A percentile compares a stretch with the other conserved stretches of the same genome.
These are phyloP conservation scores for Phaseolus coccineus DNA, from an alignment of 331 rosid genomes.

Conservation along the genomic window DNA sequence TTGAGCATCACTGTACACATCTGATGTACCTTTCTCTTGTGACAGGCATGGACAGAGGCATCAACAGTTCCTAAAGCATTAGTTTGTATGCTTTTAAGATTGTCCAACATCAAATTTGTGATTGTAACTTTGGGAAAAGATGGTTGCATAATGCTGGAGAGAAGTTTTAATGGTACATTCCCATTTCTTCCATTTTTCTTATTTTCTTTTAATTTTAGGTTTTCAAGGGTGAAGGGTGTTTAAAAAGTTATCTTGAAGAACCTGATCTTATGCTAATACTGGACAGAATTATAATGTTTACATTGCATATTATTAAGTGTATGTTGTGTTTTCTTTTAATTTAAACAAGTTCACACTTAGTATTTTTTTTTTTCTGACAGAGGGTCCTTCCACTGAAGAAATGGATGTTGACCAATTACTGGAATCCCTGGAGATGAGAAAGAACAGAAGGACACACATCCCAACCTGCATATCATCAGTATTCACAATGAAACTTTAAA, in stretches of 20 bases:
- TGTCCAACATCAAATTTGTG: conserved; percentile 78
- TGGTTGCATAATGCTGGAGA: conserved; percentile 94
- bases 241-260: neutral
- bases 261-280: conserved; percentile 12
- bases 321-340: conserved; percentile 36
- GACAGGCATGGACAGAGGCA: conserved; percentile 86
- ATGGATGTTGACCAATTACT: conserved; percentile 62
- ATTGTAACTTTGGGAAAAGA: conserved; percentile 92
- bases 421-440: conserved; percentile 63
- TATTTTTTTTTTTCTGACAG: conserved; percentile 58
- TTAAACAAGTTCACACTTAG: conserved; percentile 44
- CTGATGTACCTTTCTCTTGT: conserved; percentile 26
- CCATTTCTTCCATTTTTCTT: neutral
- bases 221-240: neutral
- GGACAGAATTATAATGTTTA: conserved; percentile 22
- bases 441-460: conserved; percentile 42
- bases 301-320: neutral
- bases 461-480: conserved; percentile 78
- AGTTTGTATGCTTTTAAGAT: conserved; percentile 73
- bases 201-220: neutral
- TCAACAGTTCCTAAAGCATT: conserved; percentile 74
- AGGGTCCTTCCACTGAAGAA: conserved; percentile 60
- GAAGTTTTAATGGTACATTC: conserved; percentile 59
- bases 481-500: conserved; percentile 37
- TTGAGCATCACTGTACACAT: neutral